phyloP scores from a whole-genome alignment of 139 green algal genomes.

The Volvox africanus region DNA sequence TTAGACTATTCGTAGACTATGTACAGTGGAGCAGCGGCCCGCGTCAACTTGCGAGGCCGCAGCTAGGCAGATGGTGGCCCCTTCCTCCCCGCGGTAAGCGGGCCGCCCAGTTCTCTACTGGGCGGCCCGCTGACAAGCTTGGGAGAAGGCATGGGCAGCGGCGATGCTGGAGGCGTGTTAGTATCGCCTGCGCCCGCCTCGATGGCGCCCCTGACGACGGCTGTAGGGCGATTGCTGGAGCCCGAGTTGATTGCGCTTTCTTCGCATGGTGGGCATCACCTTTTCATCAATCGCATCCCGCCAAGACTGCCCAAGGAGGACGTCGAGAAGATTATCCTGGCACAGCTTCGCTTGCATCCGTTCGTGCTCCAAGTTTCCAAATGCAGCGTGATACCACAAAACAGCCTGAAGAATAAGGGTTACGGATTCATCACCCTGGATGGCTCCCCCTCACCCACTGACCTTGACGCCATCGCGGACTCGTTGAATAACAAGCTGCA shows the following conservation, averaged over 20 bases:
- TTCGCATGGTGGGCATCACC: slow-evolving; percentile 29
- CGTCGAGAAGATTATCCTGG: not conserved
- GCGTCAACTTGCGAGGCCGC: not conserved
- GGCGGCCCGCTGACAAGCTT: not conserved
- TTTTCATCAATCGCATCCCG: slow-evolving; percentile 36
- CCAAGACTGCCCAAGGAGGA: slow-evolving; percentile 34
- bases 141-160: not conserved
- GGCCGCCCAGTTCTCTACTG: slow-evolving; percentile 10
- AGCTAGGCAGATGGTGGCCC: not conserved
- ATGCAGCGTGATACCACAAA: slow-evolving; percentile 44
- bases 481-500: slow-evolving; percentile 43
- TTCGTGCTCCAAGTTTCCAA: slow-evolving; percentile 8
- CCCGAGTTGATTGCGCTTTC: slow-evolving; percentile 6
- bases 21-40: not conserved
- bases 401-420: slow-evolving; percentile 45
- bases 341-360: slow-evolving; percentile 9
- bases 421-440: slow-evolving; percentile 45
- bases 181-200: not conserved
- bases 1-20: too few species aligned
- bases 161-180: slow-evolving; percentile 13
- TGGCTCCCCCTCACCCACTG: not conserved
- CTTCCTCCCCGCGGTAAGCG: not conserved
- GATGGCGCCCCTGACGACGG: not conserved
- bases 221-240: slow-evolving; percentile 1
- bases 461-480: slow-evolving; percentile 27